These are phyloP conservation scores for Metrosideros polymorpha DNA, from an alignment of 441 rosid genomes.

Conservation along the genomic window DNA sequence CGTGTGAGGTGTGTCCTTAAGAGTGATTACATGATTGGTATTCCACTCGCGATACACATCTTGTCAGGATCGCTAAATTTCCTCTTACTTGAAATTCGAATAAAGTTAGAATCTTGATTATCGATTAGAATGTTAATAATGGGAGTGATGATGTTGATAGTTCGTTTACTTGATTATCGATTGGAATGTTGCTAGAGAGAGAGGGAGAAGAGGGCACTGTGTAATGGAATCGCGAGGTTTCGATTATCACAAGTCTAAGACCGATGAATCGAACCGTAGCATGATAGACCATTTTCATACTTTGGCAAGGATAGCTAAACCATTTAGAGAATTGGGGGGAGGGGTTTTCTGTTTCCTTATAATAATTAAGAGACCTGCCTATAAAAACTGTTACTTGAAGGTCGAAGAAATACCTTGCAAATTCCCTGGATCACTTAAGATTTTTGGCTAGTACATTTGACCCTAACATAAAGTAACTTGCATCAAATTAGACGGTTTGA, in stretches of 20 bases:
- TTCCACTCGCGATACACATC: not conserved
- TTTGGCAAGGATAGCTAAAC: too few species aligned
- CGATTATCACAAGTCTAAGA: not conserved
- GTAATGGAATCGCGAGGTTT: not conserved
- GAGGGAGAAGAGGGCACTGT: fast-evolving
- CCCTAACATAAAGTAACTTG: not conserved
- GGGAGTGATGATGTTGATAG: not conserved
- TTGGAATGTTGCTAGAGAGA: not conserved
- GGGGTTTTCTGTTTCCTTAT: too few species aligned
- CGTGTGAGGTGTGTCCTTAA: not conserved
- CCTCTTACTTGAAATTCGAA: not conserved
- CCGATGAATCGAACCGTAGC: not conserved
- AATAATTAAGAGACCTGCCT: too few species aligned
- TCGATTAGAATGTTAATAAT: not conserved
- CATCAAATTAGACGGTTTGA: not conserved
- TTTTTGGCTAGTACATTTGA: not conserved
- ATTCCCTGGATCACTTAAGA: too few species aligned
- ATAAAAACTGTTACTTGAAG: too few species aligned
- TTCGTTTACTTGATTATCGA: not conserved
- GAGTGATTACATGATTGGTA: not conserved
- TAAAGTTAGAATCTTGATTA: not conserved
- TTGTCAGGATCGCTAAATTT: not conserved
- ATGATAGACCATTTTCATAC: not conserved
- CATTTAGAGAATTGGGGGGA: too few species aligned
- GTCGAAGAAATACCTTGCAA: too few species aligned